Conservation (phyloP, 345 rosid species). For the Eucalyptus virginea region DNA sequence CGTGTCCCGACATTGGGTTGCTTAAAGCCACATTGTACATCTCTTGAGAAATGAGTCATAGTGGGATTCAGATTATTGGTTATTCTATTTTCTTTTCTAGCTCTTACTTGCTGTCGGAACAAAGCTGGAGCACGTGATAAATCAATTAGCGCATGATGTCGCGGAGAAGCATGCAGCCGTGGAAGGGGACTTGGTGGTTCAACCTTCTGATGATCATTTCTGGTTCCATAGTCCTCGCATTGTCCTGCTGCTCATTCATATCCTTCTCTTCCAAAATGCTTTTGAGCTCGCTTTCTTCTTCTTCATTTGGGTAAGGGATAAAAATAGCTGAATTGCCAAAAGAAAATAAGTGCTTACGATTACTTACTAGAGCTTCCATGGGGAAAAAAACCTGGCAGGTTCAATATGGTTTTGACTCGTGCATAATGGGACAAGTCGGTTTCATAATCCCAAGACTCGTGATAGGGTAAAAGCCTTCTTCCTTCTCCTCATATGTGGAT, state of each 20-base stretch:
- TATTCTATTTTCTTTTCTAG: constrained; percentile 1
- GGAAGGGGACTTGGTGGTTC: constrained; percentile 59
- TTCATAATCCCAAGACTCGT: constrained; percentile 47
- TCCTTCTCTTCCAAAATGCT: constrained; percentile 78
- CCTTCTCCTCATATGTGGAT: background rate
- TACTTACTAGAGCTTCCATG: background rate
- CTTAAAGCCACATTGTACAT: background rate
- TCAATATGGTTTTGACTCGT: constrained; percentile 61
- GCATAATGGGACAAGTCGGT: constrained; percentile 60
- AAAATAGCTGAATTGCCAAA: background rate
- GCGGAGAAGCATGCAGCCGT: constrained; percentile 63
- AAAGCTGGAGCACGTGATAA: constrained; percentile 67
- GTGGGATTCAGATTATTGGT: background rate
- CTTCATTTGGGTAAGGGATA: constrained; percentile 49
- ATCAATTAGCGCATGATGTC: constrained; percentile 58
- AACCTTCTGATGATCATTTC: constrained; percentile 74
- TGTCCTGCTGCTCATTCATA: constrained; percentile 55
- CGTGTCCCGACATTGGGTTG: background rate
- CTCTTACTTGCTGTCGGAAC: constrained; percentile 70
- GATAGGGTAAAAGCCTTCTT: constrained; percentile 43
- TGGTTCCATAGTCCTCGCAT: constrained; percentile 56
- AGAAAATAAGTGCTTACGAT: background rate
- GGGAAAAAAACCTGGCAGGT: constrained; percentile 18
- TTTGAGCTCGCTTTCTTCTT: constrained; percentile 76
- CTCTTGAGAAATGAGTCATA: background rate